Evolutionary conservation across 1,139 yeast species (phyloP), one percentile per base, ranked within the genome.

Genomic region (Candida buenavistaensis): DNA sequence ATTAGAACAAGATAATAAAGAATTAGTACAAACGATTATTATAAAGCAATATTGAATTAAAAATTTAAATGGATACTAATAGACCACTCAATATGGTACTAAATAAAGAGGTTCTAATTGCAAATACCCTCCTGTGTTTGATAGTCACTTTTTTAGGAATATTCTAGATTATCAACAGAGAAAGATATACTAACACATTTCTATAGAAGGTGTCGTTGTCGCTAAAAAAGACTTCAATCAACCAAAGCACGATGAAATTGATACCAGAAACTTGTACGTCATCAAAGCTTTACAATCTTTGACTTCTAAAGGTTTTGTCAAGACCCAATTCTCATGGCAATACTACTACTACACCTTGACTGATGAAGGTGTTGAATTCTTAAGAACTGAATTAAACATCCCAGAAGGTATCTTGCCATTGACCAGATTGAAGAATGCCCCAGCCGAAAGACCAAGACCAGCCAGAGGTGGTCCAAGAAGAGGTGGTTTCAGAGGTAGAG

Each of bases 261-360:
- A 85, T 78, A 85, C 96, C 81, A 90, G 79, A 79, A 89, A 90
- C 95, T 83, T 90, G 73, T 90, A 71, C 69, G 99, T 92, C 72
- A 89, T 92, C 82, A 92, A 92, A 86, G 97, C 98, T 67, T 84
- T 92, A 74, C 99, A 92, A 81, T 90, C 97, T 51, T 86, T 92
- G 74, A 89, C 96, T 68, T 92, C 98, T 56, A 89, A 84, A 78
- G 99, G 99, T 72, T 92, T 66, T 82, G 97, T 92, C 75, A 89
- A 90, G 87, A 92, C 99, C 63, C 97, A 90, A 78, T 92, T 92
- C 85, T 92, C 98, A 64, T 92, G 99, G 99, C 97, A 90, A 85
- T 88, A 88, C 83, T 94, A 92, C 80, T 94, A 92, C 96, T 94
- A 94, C 95, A 89, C 98, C 80, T 87, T 94, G 72, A 92, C 97